Conservation (phyloP, 331 rosid species). For the Acacia pycnantha region DNA sequence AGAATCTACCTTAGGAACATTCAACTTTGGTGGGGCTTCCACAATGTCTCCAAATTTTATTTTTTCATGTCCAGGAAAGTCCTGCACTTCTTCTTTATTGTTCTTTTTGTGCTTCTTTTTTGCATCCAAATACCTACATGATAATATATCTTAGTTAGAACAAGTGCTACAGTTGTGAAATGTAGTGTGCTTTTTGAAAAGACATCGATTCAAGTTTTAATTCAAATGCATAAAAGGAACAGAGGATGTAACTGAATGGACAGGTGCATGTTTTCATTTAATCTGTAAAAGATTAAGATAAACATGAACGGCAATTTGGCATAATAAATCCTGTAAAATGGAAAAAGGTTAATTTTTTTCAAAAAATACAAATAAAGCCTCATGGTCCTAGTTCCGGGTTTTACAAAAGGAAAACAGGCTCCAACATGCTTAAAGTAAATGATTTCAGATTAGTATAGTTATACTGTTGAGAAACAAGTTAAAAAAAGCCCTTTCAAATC, state of each 20-base stretch:
- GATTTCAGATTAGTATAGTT: background rate
- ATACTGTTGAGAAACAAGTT: background rate
- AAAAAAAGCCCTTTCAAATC: background rate
- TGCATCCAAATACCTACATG: slow-evolving; percentile 61
- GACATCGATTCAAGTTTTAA: background rate
- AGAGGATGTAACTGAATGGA: background rate
- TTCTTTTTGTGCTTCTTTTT: slow-evolving; percentile 62
- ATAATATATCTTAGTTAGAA: slow-evolving; percentile 17
- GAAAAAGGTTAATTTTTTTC: background rate
- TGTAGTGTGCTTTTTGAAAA: background rate
- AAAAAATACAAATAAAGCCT: background rate
- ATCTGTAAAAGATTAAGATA: background rate
- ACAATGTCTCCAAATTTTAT: slow-evolving; percentile 88
- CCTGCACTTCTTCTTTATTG: slow-evolving; percentile 42
- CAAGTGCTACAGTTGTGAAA: slow-evolving; percentile 3
- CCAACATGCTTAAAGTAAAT: background rate
- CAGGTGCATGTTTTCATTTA: background rate
- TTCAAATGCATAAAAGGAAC: background rate
- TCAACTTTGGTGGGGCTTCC: slow-evolving; percentile 85
- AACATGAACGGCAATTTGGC: background rate
- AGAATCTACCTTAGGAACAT: slow-evolving; percentile 63
- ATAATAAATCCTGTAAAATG: background rate
- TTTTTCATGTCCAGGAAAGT: slow-evolving; percentile 70
- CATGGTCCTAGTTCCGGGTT: background rate
- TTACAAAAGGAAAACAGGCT: background rate